phyloP scores from a whole-genome alignment of 2,329 filamentous ascomycete genomes.

The Neocucurbitaria cava region DNA sequence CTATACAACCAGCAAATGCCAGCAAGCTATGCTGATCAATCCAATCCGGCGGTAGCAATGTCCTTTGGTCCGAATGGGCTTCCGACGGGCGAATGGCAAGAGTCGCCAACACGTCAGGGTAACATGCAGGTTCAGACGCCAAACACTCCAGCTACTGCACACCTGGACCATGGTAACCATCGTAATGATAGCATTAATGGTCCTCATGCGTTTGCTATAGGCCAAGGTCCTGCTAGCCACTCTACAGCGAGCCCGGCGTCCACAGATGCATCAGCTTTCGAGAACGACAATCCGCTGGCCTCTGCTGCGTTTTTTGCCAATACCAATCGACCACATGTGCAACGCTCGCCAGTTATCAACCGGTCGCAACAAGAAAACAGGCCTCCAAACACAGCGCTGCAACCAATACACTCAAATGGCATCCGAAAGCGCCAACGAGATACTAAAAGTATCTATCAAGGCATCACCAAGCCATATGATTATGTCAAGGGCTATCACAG shows the following conservation, averaged over 20 bases:
- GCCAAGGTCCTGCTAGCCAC: conserved; percentile 62
- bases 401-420: conserved; percentile 41
- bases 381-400: conserved; percentile 37
- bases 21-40: conserved; percentile 31
- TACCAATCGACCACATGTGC: conserved; percentile 37
- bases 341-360: conserved; percentile 36
- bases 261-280: conserved; percentile 51
- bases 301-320: conserved; percentile 45
- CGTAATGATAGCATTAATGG: conserved; percentile 46
- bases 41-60: conserved; percentile 37
- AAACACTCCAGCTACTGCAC: conserved; percentile 49
- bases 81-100: conserved; percentile 46
- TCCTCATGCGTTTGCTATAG: conserved; percentile 68
- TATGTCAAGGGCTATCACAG: conserved; percentile 92
- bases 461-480: conserved; percentile 87
- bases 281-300: conserved; percentile 50
- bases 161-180: conserved; percentile 35
- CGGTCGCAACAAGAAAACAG: conserved; percentile 36
- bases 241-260: conserved; percentile 65
- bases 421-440: conserved; percentile 66
- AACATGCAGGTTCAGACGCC: conserved; percentile 54
- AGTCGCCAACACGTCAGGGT: conserved; percentile 50
- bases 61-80: conserved; percentile 37
- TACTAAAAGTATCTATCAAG: conserved; percentile 85
- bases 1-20: conserved; percentile 52